These are phyloP conservation scores for Globisporangium takayamanum DNA, from an alignment of 352 stramenopile genomes.

Conservation along the genomic window DNA sequence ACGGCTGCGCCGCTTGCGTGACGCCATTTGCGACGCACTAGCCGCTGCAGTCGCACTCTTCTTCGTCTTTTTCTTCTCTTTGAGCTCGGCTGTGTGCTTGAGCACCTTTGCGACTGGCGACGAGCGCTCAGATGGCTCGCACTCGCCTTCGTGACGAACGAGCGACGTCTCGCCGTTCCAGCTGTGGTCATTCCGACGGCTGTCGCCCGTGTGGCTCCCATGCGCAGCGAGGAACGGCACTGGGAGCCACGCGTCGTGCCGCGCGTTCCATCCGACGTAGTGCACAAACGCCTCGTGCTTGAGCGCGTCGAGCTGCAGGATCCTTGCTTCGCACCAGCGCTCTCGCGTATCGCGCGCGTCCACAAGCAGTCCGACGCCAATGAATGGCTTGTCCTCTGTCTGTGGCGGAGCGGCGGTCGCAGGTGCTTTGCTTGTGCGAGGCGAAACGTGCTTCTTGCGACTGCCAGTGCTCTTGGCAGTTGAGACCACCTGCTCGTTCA, in stretches of 20 bases:
- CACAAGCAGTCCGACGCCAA: constrained; percentile 42
- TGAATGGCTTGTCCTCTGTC: constrained; percentile 3
- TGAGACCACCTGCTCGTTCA: neutral
- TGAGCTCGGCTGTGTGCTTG: too few species aligned
- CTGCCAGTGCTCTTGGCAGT: neutral
- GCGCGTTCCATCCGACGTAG: constrained; percentile 73
- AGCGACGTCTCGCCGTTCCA: constrained; percentile 51
- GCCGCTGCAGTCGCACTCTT: neutral
- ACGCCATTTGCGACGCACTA: neutral
- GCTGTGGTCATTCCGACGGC: constrained; percentile 18
- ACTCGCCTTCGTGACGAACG: constrained; percentile 16
- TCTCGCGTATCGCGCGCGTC: constrained; percentile 51
- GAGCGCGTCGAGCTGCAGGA: constrained; percentile 36
- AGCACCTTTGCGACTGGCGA: neutral
- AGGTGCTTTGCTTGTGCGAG: neutral
- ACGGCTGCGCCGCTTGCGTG: neutral
- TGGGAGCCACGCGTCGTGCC: constrained; percentile 59
- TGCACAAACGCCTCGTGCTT: constrained; percentile 46
- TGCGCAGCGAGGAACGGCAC: constrained; percentile 42
- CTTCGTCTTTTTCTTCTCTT: constrained; percentile 1
- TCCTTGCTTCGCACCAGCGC: constrained; percentile 55
- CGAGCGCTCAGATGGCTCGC: constrained; percentile 1
- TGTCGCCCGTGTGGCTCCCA: constrained; percentile 34
- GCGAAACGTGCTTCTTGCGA: constrained; percentile 18
- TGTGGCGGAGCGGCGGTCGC: neutral